These are phyloP conservation scores for Penicillium maclennaniae DNA, from an alignment of 495 filamentous ascomycete genomes.

Conservation along the genomic window DNA sequence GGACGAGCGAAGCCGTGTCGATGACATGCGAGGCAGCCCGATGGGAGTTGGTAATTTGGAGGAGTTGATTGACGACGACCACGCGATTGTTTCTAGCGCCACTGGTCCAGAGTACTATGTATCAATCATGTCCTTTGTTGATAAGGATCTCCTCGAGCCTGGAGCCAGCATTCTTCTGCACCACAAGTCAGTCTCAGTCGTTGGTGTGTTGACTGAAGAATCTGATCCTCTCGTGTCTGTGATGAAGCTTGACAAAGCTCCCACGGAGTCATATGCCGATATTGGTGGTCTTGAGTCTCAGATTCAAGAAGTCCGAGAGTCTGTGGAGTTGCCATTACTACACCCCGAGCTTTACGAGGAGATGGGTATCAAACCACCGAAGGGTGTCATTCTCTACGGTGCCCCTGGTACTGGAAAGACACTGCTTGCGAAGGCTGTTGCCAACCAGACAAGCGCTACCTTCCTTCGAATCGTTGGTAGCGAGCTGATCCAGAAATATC, in stretches of 20 bases:
- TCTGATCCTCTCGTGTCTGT: slow-evolving; percentile 94
- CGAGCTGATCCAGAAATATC: slow-evolving; percentile 98
- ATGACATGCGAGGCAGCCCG: slow-evolving; percentile 97
- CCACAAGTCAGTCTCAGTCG: slow-evolving; percentile 96
- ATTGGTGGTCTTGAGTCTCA: slow-evolving; percentile 94
- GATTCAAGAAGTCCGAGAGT: slow-evolving; percentile 97
- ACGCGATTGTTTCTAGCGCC: slow-evolving; percentile 96
- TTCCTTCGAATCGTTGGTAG: slow-evolving; percentile 98
- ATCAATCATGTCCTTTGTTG: slow-evolving; percentile 99
- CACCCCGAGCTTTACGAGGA: slow-evolving; percentile 99
- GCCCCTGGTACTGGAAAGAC: slow-evolving; percentile 98
- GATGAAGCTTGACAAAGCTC: slow-evolving; percentile 99
- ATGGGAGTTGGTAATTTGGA: slow-evolving; percentile 98
- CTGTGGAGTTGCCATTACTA: slow-evolving; percentile 91
- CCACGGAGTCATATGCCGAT: slow-evolving; percentile 96
- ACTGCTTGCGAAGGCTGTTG: slow-evolving; percentile 93
- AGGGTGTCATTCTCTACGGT: slow-evolving; percentile 99
- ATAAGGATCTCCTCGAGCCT: slow-evolving; percentile 97
- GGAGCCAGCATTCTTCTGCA: slow-evolving; percentile 94
- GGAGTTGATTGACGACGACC: slow-evolving; percentile 99
- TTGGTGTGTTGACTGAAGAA: slow-evolving; percentile 95
- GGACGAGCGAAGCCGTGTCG: slow-evolving; percentile 91
- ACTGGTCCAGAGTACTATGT: slow-evolving; percentile 99
- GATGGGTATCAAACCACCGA: slow-evolving; percentile 99
- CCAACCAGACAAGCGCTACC: slow-evolving; percentile 96